These are phyloP conservation scores for Fraxinus quadrangulata DNA, from an alignment of 257 asterid genomes.

Conservation along the genomic window DNA sequence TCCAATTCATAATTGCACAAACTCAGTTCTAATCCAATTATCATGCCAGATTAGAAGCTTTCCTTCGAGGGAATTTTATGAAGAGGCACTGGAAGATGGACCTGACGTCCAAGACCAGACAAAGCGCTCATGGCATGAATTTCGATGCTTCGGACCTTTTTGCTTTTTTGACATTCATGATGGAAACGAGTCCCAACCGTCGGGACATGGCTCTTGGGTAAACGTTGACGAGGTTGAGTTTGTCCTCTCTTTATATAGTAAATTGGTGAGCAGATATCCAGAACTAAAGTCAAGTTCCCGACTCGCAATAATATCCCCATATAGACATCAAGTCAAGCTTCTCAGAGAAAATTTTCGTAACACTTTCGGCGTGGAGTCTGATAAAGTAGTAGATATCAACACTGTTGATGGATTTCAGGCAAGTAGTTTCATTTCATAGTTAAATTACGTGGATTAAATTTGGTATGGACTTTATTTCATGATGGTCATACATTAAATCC, in stretches of 20 bases:
- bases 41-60: conserved; percentile 81
- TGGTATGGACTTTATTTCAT: conserved; percentile 11
- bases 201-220: conserved; percentile 83
- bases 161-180: conserved; percentile 90
- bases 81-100: conserved; percentile 81
- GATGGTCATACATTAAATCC: conserved; percentile 6
- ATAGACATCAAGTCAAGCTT: conserved; percentile 80
- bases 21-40: conserved; percentile 26
- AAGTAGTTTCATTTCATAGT: conserved; percentile 16
- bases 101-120: conserved; percentile 70
- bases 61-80: conserved; percentile 92
- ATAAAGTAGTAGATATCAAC: conserved; percentile 80
- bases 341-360: conserved; percentile 60
- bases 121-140: conserved; percentile 73
- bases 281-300: conserved; percentile 84
- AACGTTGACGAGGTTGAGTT: conserved; percentile 91
- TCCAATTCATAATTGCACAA: neutral
- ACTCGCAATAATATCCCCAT: conserved; percentile 89
- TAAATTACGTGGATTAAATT: conserved; percentile 13
- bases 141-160: conserved; percentile 92
- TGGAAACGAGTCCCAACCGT: conserved; percentile 72
- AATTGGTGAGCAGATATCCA: conserved; percentile 75
- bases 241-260: conserved; percentile 65
- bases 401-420: conserved; percentile 99
- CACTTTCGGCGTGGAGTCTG: conserved; percentile 75